Evolutionary conservation across 306 rosid genomes (phyloP), one percentile per base, ranked within the genome.

Genomic region (Cercis canadensis): DNA sequence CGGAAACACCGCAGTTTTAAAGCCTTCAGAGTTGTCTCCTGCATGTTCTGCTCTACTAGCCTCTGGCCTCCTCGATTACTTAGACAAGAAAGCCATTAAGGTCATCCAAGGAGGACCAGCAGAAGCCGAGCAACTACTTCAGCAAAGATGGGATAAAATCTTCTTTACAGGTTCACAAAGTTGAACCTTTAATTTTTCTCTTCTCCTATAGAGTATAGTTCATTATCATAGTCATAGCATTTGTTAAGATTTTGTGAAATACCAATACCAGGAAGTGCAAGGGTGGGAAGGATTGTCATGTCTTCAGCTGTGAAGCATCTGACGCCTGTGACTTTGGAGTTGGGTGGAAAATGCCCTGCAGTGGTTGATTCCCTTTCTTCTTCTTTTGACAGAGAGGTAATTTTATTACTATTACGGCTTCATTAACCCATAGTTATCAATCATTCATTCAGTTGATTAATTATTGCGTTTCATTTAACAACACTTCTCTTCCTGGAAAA

Each of bases 321-420:
- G 2, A 90, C 97, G 0, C 97, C 97, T 13, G 89, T 90, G 51
- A 75, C 68, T 32, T 66, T 90, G 75, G 97, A 90, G 81, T 71
- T 88, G 13, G 97, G 97, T 4, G 97, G 97, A 54, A 90, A 90
- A 70, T 88, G 95, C 69, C 97, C 97, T 0, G 92, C 90, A 24
- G 18, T 88, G 8, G 18, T 86, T 64, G 97, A 90, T 66, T 86
- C 92, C 47, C 87, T 90, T 62, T 73, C 92, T 8, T 5, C 73
- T 57, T 83, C 89, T 60, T 85, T 84, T 82, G 92, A 88, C 41
- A 66, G 12, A 17, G 74, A 90, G 87, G 94, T 87, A 16, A 3
- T 32, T 70, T 69, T 10, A 4, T 17, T 11, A 41, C 8, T 57
- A 24, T 24, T 24, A 24, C 29, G 29, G 29, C 29, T 24, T 24